phyloP scores from a whole-genome alignment of 2,329 filamentous ascomycete species.

The Zymoseptoria passerinii region DNA sequence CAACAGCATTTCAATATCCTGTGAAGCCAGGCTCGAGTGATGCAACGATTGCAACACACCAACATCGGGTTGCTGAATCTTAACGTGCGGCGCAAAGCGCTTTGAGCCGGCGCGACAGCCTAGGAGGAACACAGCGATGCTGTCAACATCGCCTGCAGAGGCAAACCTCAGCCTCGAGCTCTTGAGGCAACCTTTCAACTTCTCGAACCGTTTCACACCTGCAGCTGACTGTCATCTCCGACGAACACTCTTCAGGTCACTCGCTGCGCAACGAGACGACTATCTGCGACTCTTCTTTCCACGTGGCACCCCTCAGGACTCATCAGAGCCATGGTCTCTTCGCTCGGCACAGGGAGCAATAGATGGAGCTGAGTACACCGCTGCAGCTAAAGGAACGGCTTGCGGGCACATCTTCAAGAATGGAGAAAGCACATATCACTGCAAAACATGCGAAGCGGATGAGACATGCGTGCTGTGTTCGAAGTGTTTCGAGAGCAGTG shows the following conservation, averaged over 20 bases:
- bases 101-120: background rate
- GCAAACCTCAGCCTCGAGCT: slow-evolving; percentile 76
- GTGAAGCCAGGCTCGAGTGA: slow-evolving; percentile 5
- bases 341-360: slow-evolving; percentile 83
- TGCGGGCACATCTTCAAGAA: slow-evolving; percentile 96
- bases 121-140: slow-evolving; percentile 6
- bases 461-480: slow-evolving; percentile 94
- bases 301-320: slow-evolving; percentile 42
- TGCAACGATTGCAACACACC: background rate
- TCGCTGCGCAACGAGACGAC: slow-evolving; percentile 66
- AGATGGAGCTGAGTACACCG: slow-evolving; percentile 90
- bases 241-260: slow-evolving; percentile 73
- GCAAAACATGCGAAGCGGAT: slow-evolving; percentile 87
- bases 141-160: slow-evolving; percentile 46
- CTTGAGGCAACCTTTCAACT: slow-evolving; percentile 63
- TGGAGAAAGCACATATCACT: slow-evolving; percentile 88
- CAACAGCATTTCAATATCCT: background rate
- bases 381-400: slow-evolving; percentile 80
- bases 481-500: slow-evolving; percentile 88
- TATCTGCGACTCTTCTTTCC: slow-evolving; percentile 78
- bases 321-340: slow-evolving; percentile 54
- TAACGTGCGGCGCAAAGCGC: background rate
- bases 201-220: slow-evolving; percentile 67
- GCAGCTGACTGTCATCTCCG: slow-evolving; percentile 65
- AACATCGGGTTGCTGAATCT: background rate